phyloP scores from a whole-genome alignment of 148 eudicot species.

The Mesembryanthemum crystallinum region DNA sequence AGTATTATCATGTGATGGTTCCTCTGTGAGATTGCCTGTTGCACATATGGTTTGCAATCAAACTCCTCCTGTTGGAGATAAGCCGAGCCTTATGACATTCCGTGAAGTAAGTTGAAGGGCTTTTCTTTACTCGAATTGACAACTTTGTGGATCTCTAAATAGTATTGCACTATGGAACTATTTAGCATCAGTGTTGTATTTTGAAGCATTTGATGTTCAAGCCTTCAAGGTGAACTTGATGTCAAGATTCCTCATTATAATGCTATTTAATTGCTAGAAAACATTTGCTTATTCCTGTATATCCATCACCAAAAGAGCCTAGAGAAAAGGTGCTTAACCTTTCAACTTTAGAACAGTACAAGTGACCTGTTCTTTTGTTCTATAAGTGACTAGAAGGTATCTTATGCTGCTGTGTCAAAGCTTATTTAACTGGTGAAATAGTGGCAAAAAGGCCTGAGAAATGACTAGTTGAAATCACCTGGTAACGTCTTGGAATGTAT shows the following conservation, averaged over 20 bases:
- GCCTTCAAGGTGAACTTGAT: neutral
- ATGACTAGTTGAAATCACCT: neutral
- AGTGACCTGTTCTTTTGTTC: neutral
- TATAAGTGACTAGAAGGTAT: neutral
- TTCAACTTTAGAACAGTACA: neutral
- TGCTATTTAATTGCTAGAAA: neutral
- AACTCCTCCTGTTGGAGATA: slow-evolving; percentile 94
- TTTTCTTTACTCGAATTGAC: neutral
- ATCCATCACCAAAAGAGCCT: neutral
- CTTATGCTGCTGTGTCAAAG: neutral
- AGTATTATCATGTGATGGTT: slow-evolving; percentile 64
- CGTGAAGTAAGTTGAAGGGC: slow-evolving; percentile 63
- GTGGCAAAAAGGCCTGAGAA: neutral
- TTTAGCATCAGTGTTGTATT: neutral
- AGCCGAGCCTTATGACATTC: slow-evolving; percentile 98
- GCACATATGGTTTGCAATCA: slow-evolving; percentile 99
- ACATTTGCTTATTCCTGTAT: neutral
- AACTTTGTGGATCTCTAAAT: neutral
- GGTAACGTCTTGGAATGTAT: neutral
- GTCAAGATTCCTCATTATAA: neutral
- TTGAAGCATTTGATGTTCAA: neutral
- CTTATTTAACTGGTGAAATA: neutral
- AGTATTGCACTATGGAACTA: neutral
- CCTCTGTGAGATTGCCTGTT: slow-evolving; percentile 86
- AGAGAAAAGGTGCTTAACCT: neutral